Base-by-base conservation (phyloP, 108 stramenopile genomes). In the Epipyxis sp. region DNA sequence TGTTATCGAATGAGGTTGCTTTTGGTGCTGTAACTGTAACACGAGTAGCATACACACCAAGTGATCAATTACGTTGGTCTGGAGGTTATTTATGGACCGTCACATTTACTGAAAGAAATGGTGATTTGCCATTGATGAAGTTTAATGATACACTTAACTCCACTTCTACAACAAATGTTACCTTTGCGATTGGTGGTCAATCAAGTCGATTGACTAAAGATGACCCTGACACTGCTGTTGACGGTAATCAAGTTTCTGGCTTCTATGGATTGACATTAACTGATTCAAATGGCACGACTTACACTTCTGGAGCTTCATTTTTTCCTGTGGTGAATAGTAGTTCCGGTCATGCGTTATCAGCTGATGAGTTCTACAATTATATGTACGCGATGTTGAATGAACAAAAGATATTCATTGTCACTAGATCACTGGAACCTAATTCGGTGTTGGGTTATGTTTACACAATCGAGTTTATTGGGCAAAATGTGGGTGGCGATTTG, bases 71-170 rank as follows among this genome's bases (percentile, higher is more conserved):
- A 1, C 58, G 91, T 37, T 94, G 91, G 92, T 86, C 86, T 2
- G 93, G 93, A 10, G 90, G 91, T 39, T 94, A 92, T 77, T 71
- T 71, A 10, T 94, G 91, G 91, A 90, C 89, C 16, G 74, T 94
- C 34, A 90, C 89, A 1, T 94, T 90, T 69, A 39, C 69, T 0
- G 87, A 83, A 43, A 80, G 88, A 0, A 74, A 77, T 30, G 91
- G 91, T 42, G 89, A 94, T 62, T 83, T 92, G 35, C 89, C 89
- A 30, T 77, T 86, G n/a, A 68, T 91, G 86, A 41, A 13, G 0
- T 69, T 61, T 30, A 77, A 71, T 44, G 78, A 78, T 46, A 69
- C 59, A 29, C 62, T 82, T 1, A 57, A 34, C 27, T 44, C 87
- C n/a, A 77, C 81, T 25, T 84, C 83, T 1, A 59, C 32, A 6